Base-by-base conservation (phyloP, 176 grass and related monocot species). In the Tuctoria greenei region DNA sequence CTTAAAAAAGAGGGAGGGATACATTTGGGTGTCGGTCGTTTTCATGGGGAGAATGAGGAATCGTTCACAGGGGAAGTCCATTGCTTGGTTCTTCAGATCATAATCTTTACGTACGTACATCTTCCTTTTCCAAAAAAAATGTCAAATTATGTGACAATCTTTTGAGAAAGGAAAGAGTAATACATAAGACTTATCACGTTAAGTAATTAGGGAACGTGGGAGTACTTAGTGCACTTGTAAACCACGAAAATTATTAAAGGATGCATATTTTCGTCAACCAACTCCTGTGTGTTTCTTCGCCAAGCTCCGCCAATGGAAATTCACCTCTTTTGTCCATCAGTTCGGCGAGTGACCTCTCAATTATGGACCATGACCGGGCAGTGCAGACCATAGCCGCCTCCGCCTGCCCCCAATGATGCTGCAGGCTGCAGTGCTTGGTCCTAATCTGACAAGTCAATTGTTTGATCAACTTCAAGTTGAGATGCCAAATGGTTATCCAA, bases 401-500 rank as follows among this genome's bases (percentile, higher is more conserved):
- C n/a, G n/a, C n/a, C n/a, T n/a, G n/a, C n/a, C 60, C 64, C 61
- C 82, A 38, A 38, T 0, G 24, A 65, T 26, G 27, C 21, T 51
- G 18, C 31, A 31, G 31, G 12, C 42, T 44, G 42, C 42, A 12
- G 42, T 12, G 37, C 4, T 34, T 23, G 20, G 25, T 10, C 17
- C 39, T 73, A 56, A 40, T 66, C 75, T 66, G 39, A 36, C 67
- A n/a, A 18, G 0, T 4, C 26, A 56, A 26, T 15, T 23, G 12
- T 9, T 68, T 35, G 27, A 61, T 69, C 28, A 15, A 15, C 56
- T 71, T 20, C 14, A 44, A 26, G 10, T n/a, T 17, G 25, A 40
- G 72, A 57, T 16, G 24, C 26, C 52, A 36, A 86, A 60, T 77
- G 79, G 58, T 77, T 77, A 87, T 73, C 66, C 79, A 77, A 87